Base-by-base conservation (phyloP, 1,284 basidiomycete species). In the Rhizoctonia solani region DNA sequence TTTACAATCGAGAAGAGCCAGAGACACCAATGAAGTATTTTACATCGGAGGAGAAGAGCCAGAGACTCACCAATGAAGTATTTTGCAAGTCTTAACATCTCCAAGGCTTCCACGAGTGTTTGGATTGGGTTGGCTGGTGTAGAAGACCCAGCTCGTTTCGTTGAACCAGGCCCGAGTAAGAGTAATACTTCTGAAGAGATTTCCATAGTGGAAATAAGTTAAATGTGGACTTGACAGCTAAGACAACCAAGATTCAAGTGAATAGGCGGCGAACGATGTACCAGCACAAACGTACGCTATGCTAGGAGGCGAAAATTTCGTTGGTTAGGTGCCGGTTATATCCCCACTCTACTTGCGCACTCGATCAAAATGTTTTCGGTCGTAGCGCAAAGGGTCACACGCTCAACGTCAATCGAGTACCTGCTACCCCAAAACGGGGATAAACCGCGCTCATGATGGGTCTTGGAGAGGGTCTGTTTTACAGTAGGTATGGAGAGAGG, bases 81-180 rank as follows among this genome's bases (percentile, higher is more conserved):
- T 30, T 66, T 66, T 21, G 61, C 61, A 5, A 66, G 14, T 9
- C 14, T 47, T 14, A 66, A n/a, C n/a, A 52, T 52, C 34, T 54
- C 61, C n/a, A 66, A 21, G 2, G 39, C 27, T 4, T 54, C 52
- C 37, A 23, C 42, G 6, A 66, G 41, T 4, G 50, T 23, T 21
- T 46, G 37, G 2, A 66, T 46, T 21, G 61, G 61, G 50, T 66
- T 46, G 16, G 25, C 25, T 21, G 61, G 27, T 9, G 29, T 34
- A 14, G 8, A 41, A 3, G 27, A 19, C 21, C 16, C 23, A 9
- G 37, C 50, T 54, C 61, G 49, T 30, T 54, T 54, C 21, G 6
- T 41, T 29, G 37, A 16, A 9, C 50, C 3, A 21, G 49, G 27
- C 27, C 16, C 61, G n/a, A 65, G 37, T 50, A 47, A 65, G 6